Percentiles rank a stretch among this genome's conserved stretches.
phyloP scores from a whole-genome alignment of 768 basidiomycete species.

The Phanerochaete sordida region DNA sequence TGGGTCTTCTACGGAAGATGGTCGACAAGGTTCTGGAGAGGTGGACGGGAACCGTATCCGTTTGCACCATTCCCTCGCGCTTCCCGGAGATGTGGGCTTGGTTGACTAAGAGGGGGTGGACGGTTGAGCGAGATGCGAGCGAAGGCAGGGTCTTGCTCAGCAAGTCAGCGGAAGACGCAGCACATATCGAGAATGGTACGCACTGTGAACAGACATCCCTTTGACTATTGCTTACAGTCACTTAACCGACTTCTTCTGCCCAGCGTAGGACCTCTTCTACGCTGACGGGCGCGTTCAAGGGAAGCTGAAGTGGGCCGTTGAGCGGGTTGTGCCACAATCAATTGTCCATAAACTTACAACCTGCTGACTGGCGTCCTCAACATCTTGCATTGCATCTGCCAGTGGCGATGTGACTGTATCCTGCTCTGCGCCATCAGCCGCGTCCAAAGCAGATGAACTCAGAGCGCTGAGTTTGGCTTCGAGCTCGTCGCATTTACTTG shows the following conservation, averaged over 20 bases:
- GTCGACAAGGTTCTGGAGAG: conserved; percentile 11
- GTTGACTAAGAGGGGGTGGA: conserved; percentile 20
- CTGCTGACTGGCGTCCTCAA: neutral
- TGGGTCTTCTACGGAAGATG: conserved; percentile 19
- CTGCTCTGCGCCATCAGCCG: neutral
- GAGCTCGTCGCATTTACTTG: conserved; percentile 69
- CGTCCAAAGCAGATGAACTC: conserved; percentile 26
- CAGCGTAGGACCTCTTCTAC: conserved; percentile 2
- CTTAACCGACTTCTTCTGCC: conserved; percentile 14
- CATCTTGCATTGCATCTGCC: neutral
- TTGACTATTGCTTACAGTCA: neutral
- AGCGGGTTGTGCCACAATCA: too few relatives aligned
- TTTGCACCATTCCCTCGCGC: conserved; percentile 20
- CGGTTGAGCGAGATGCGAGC: conserved; percentile 14
- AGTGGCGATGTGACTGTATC: neutral
- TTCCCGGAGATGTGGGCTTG: conserved; percentile 24
- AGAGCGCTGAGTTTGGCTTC: conserved; percentile 61
- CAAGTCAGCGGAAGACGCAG: neutral
- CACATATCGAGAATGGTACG: neutral
- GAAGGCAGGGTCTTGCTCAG: conserved; percentile 23
- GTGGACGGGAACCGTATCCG: conserved; percentile 1
- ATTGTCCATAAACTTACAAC: too few relatives aligned
- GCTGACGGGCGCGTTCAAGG: neutral
- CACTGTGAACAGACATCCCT: too few relatives aligned
- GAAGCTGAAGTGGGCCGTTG: too few relatives aligned